Conservation (phyloP, 257 asterid genomes). For the Fraxinus pennsylvanica region DNA sequence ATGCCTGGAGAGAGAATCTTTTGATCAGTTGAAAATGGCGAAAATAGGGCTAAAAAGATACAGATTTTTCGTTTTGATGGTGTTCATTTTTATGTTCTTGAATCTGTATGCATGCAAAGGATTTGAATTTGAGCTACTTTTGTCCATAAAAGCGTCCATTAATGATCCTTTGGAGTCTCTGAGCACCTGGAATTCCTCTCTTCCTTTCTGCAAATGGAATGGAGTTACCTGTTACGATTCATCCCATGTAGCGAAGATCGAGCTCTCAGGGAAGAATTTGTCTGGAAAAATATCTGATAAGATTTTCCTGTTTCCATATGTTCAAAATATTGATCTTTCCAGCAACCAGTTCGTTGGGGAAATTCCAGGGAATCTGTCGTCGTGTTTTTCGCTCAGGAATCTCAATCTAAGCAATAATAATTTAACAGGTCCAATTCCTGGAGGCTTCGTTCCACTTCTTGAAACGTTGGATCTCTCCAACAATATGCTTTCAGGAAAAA, state of each 20-base stretch:
- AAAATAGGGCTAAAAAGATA: slow-evolving; percentile 23
- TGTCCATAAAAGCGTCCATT: slow-evolving; percentile 51
- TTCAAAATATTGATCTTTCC: slow-evolving; percentile 64
- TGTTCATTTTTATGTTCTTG: slow-evolving; percentile 33
- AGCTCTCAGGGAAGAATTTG: slow-evolving; percentile 60
- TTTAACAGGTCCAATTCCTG: slow-evolving; percentile 58
- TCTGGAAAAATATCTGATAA: slow-evolving; percentile 54
- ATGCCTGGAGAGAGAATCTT: slow-evolving; percentile 10
- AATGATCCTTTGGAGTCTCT: slow-evolving; percentile 50
- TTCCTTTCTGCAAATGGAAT: slow-evolving; percentile 60
- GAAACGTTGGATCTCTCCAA: slow-evolving; percentile 69
- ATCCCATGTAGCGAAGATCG: slow-evolving; percentile 53
- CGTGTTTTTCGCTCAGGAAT: slow-evolving; percentile 43
- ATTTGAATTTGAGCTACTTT: slow-evolving; percentile 49
- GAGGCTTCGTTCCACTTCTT: slow-evolving; percentile 40
- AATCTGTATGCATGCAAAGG: slow-evolving; percentile 44
- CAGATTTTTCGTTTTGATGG: slow-evolving; percentile 23
- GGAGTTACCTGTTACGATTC: slow-evolving; percentile 68
- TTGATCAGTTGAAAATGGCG: slow-evolving; percentile 36
- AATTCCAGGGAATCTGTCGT: slow-evolving; percentile 42
- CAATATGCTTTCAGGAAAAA: slow-evolving; percentile 64
- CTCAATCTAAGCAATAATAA: slow-evolving; percentile 80
- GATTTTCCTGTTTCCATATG: slow-evolving; percentile 49
- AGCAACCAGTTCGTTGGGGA: slow-evolving; percentile 62
- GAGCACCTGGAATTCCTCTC: slow-evolving; percentile 60